Percentiles rank a stretch among this genome's conserved stretches.
Evolutionary conservation across 331 rosid genomes (phyloP).

Genomic region (Pyrus hybrid): DNA sequence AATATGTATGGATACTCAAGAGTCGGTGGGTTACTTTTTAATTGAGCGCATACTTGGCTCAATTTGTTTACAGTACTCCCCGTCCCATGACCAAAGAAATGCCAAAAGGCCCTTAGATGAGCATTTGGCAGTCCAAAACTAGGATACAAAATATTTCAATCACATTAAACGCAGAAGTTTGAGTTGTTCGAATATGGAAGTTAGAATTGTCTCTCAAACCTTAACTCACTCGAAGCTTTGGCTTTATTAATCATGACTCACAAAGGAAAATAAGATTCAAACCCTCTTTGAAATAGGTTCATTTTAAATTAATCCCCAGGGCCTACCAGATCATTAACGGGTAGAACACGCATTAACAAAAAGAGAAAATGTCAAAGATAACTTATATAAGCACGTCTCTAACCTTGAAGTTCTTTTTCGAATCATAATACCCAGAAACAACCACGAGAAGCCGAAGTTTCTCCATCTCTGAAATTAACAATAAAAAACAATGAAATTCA

Average conservation of each 20-base stretch:
- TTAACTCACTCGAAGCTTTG: neutral
- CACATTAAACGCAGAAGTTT: neutral
- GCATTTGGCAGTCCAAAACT: neutral
- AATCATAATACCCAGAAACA: slow-evolving; percentile 63
- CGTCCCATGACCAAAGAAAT: neutral
- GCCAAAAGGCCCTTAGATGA: neutral
- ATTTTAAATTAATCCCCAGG: neutral
- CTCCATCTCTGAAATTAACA: slow-evolving; percentile 45
- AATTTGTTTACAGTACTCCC: neutral
- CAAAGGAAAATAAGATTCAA: neutral
- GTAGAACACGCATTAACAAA: neutral
- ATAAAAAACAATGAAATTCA: neutral
- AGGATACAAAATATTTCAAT: neutral
- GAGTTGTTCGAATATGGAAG: neutral
- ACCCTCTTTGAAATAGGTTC: neutral
- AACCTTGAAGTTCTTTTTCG: slow-evolving; percentile 74
- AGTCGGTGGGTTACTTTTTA: neutral
- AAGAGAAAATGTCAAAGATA: neutral
- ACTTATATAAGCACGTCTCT: neutral
- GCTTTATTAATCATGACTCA: neutral
- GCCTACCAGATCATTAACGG: neutral
- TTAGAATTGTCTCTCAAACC: neutral
- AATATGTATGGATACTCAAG: neutral
- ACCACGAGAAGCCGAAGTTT: slow-evolving; percentile 58
- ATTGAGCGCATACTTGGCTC: neutral